These are phyloP conservation scores for Craterostigma plantagineum DNA, from an alignment of 257 asterid species.

Conservation along the genomic window DNA sequence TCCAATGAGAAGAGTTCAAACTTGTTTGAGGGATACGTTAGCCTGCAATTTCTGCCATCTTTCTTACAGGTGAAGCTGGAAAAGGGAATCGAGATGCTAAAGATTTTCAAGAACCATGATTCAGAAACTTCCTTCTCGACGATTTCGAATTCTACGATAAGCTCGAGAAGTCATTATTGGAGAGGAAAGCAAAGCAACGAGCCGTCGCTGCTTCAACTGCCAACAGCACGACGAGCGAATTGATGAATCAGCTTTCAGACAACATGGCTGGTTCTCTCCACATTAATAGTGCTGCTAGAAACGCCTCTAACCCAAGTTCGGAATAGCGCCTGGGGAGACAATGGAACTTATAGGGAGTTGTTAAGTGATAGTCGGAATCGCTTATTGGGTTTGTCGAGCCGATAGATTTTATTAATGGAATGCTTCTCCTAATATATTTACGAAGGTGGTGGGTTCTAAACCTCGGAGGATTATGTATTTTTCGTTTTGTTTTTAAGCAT, in stretches of 20 bases:
- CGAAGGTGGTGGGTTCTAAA: too few relatives aligned
- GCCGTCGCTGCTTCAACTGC: conserved; percentile 20
- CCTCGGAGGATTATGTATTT: too few relatives aligned
- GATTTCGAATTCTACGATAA: conserved; percentile 85
- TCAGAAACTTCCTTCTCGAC: conserved; percentile 77
- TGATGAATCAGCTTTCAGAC: conserved; percentile 61
- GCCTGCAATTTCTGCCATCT: not conserved
- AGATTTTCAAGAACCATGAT: conserved; percentile 67
- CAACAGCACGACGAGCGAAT: conserved; percentile 20
- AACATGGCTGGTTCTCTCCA: conserved; percentile 47
- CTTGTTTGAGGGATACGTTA: too few relatives aligned
- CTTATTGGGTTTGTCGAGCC: too few relatives aligned
- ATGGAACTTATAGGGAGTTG: too few relatives aligned
- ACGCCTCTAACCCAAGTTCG: conserved; percentile 22
- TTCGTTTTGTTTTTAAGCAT: too few relatives aligned
- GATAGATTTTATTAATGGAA: too few relatives aligned
- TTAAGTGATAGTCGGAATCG: too few relatives aligned
- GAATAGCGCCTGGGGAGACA: conserved; percentile 12
- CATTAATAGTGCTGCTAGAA: conserved; percentile 36
- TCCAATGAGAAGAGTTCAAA: too few relatives aligned
- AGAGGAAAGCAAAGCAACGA: conserved; percentile 73
- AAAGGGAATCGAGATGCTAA: conserved; percentile 85
- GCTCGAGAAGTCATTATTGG: conserved; percentile 57
- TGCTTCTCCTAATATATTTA: too few relatives aligned
- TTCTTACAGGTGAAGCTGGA: conserved; percentile 65